Percentiles rank a stretch among this genome's conserved stretches.
Conservation (phyloP, 1,139 yeast species). For the Blastobotrys serpentis region DNA sequence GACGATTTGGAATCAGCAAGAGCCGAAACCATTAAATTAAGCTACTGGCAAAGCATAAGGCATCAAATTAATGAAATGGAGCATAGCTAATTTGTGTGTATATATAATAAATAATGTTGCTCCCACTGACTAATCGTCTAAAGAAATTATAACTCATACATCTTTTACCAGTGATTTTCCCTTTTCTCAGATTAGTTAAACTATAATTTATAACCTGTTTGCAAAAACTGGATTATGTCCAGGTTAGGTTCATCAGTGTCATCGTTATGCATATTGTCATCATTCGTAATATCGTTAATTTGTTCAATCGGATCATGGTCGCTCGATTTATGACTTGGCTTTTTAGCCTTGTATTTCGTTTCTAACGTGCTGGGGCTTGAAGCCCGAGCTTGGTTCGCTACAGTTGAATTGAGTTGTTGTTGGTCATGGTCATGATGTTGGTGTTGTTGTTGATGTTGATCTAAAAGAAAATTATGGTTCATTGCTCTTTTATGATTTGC, state of each 20-base stretch:
- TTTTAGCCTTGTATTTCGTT: not conserved
- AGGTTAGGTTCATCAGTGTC: constrained; percentile 11
- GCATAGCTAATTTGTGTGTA: constrained; percentile 2
- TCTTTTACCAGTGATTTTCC: too few relatives aligned
- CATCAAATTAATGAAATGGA: constrained; percentile 62
- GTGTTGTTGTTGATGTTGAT: too few relatives aligned
- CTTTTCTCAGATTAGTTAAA: not conserved
- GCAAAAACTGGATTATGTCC: constrained; percentile 15
- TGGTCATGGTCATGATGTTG: not conserved
- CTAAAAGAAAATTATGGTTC: not conserved
- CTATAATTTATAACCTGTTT: not conserved
- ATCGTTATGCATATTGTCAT: constrained; percentile 12
- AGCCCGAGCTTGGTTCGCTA: not conserved
- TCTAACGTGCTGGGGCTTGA: not conserved
- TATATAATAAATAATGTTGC: constrained; percentile 3
- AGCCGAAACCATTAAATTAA: constrained; percentile 65
- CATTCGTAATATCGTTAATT: not conserved
- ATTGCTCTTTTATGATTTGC: constrained; percentile 3
- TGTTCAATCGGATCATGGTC: not conserved
- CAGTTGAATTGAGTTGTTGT: not conserved
- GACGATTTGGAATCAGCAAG: constrained; percentile 58
- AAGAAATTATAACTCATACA: too few relatives aligned
- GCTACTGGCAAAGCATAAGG: constrained; percentile 81
- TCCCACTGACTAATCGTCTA: too few relatives aligned
- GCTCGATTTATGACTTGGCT: not conserved